Evolutionary conservation across 2,329 filamentous ascomycete species (phyloP).

Genomic region (Neonectria hederae): DNA sequence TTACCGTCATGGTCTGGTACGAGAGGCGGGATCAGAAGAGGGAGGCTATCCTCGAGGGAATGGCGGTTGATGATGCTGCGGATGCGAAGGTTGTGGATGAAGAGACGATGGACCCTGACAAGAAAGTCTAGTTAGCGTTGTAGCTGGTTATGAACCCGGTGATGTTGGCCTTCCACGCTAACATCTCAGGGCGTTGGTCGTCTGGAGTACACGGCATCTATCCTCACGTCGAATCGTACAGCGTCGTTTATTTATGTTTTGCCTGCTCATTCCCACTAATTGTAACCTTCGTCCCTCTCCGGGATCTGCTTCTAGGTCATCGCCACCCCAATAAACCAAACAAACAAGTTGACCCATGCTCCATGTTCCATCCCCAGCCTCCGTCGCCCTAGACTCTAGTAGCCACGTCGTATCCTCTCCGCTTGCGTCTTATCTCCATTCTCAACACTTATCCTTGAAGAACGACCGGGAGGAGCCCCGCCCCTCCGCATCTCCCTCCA

Average conservation of each 20-base stretch:
- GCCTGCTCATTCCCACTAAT: too few species aligned
- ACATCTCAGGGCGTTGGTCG: background rate
- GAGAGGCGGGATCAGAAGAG: constrained; percentile 20
- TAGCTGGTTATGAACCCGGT: background rate
- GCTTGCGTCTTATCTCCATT: constrained; percentile 8
- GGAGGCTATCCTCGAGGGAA: constrained; percentile 10
- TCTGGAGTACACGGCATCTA: too few species aligned
- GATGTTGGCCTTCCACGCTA: background rate
- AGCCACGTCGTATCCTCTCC: constrained; percentile 7
- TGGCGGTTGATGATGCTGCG: background rate
- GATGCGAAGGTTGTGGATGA: constrained; percentile 4
- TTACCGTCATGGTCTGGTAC: constrained; percentile 18
- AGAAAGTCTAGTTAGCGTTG: constrained; percentile 7
- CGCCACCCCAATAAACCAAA: too few species aligned
- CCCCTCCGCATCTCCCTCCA: constrained; percentile 13
- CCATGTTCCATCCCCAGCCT: too few species aligned
- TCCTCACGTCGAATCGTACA: too few species aligned
- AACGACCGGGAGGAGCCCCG: constrained; percentile 15
- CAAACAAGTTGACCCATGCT: too few species aligned
- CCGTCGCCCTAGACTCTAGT: background rate
- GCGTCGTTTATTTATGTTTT: too few species aligned
- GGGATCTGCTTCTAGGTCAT: too few species aligned
- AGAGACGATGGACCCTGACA: constrained; percentile 10
- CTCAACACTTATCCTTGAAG: background rate
- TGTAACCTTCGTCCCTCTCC: too few species aligned